phyloP scores from a whole-genome alignment of 2,329 filamentous ascomycete genomes.

The Penicillium sp. region DNA sequence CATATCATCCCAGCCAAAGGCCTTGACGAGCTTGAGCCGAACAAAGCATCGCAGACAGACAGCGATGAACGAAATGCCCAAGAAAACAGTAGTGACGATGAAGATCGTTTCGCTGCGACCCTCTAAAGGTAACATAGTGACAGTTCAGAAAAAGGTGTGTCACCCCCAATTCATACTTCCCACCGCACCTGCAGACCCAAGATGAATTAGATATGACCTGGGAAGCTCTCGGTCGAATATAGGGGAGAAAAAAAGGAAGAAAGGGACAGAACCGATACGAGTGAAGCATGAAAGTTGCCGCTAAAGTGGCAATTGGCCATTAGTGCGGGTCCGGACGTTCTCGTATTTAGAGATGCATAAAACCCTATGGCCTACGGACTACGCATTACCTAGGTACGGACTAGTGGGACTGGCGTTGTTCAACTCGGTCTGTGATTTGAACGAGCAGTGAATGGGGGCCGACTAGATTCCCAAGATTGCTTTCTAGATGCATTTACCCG shows the following conservation, averaged over 20 bases:
- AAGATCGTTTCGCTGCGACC: constrained; percentile 33
- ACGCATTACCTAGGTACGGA: too few species aligned
- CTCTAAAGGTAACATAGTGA: constrained; percentile 29
- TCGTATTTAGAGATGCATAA: too few species aligned
- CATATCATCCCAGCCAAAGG: constrained; percentile 38
- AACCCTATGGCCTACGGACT: too few species aligned
- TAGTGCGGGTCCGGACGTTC: constrained; percentile 8
- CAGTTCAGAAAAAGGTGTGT: background rate
- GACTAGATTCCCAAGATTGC: too few species aligned
- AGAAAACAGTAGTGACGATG: constrained; percentile 30
- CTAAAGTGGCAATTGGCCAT: constrained; percentile 11
- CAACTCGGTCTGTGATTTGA: too few species aligned
- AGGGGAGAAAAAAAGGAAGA: constrained; percentile 2
- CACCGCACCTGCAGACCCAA: background rate
- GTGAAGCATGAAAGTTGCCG: constrained; percentile 12
- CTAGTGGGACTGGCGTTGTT: too few species aligned
- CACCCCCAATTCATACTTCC: constrained; percentile 9
- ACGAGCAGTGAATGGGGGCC: too few species aligned
- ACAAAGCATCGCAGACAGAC: constrained; percentile 37
- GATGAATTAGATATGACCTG: background rate
- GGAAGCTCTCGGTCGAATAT: background rate
- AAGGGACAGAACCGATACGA: constrained; percentile 1
- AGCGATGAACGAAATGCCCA: constrained; percentile 30
- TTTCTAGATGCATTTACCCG: too few species aligned
- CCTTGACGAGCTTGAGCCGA: constrained; percentile 30